These are phyloP conservation scores for Aspergillus carbonarius DNA, from an alignment of 2,329 filamentous ascomycete species.

Conservation along the genomic window DNA sequence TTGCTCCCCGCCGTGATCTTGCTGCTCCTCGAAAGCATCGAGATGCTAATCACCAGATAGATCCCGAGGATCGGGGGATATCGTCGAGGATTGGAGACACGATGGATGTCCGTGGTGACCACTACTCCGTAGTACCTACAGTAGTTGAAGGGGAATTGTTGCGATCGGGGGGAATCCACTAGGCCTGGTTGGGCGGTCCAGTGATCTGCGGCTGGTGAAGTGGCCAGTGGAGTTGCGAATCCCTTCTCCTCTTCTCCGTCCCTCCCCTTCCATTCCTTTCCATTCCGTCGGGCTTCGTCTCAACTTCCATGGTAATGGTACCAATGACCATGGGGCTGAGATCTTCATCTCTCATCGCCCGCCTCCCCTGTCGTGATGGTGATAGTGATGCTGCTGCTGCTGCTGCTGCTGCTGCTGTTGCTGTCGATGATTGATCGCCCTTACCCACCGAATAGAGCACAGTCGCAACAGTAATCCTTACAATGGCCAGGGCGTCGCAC, in stretches of 20 bases:
- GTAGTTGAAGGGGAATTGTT: no score
- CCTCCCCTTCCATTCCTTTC: background rate
- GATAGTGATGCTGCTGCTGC: background rate
- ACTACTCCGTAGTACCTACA: background rate
- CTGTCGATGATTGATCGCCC: background rate
- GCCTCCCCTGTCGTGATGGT: background rate
- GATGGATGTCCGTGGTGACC: background rate
- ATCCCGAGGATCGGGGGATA: background rate
- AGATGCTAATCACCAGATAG: background rate
- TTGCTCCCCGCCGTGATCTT: background rate
- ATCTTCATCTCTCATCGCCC: background rate
- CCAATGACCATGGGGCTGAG: background rate
- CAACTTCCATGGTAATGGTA: background rate
- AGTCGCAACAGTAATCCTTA: constrained; percentile 9
- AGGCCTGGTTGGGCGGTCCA: constrained; percentile 8
- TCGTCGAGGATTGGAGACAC: background rate
- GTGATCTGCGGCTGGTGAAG: constrained; percentile 9
- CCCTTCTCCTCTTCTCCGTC: background rate
- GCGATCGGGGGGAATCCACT: background rate
- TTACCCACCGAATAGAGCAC: background rate
- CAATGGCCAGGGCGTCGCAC: background rate
- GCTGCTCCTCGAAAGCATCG: background rate
- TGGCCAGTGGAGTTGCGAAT: constrained; percentile 1
- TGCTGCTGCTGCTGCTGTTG: no score
- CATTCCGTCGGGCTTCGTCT: background rate